These are phyloP conservation scores for Cokeromyces recurvatus DNA, from an alignment of 371 early-diverging fungal genomes.

Conservation along the genomic window DNA sequence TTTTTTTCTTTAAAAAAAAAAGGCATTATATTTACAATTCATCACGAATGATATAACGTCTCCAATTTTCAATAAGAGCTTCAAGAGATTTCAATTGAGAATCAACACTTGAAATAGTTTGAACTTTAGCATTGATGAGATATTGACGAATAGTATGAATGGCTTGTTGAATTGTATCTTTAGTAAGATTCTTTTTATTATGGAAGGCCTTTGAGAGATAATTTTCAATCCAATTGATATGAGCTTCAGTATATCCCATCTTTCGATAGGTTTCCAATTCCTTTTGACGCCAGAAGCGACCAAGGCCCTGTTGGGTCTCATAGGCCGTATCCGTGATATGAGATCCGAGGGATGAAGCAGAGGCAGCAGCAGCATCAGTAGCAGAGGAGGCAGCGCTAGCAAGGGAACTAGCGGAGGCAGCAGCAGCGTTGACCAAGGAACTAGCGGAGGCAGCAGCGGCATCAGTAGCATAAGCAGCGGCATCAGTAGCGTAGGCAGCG, in stretches of 20 bases:
- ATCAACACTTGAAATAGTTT: conserved; percentile 32
- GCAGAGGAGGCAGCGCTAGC: neutral
- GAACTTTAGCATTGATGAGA: conserved; percentile 28
- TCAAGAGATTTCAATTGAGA: conserved; percentile 36
- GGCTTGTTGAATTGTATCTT: conserved; percentile 24
- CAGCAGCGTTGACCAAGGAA: neutral
- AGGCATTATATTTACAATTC: conserved; percentile 21
- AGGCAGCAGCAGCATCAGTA: conserved; percentile 16
- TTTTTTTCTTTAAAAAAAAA: neutral
- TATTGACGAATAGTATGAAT: conserved; percentile 27
- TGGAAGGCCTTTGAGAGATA: conserved; percentile 27
- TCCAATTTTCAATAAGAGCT: conserved; percentile 29
- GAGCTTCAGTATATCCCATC: conserved; percentile 42
- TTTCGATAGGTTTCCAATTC: conserved; percentile 28
- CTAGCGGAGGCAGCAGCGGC: conserved; percentile 3
- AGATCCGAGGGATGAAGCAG: conserved; percentile 16
- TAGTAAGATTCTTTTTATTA: conserved; percentile 21
- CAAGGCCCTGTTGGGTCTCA: conserved; percentile 25
- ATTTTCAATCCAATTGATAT: conserved; percentile 37
- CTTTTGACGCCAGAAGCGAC: conserved; percentile 31
- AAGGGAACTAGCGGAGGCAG: conserved; percentile 1
- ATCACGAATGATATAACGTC: conserved; percentile 15
- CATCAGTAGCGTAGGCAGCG: conserved; percentile 7
- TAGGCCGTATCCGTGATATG: conserved; percentile 17
- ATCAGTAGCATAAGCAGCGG: conserved; percentile 20